Conservation (phyloP, 805 yeast species). For the Candida arabinofermentans region DNA sequence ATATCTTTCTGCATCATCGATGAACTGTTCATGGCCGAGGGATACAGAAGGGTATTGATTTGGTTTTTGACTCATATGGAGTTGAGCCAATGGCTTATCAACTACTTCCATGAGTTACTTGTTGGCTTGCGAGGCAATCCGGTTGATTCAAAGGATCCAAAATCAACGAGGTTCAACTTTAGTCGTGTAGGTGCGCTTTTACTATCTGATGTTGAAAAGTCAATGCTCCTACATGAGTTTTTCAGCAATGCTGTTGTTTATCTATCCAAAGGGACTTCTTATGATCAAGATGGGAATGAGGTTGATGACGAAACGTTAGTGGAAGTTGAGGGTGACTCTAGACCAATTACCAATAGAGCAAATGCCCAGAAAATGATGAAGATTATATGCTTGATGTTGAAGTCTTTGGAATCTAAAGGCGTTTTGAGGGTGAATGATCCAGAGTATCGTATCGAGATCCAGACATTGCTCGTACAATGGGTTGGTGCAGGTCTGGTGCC, state of each 20-base stretch:
- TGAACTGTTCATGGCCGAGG: constrained; percentile 67
- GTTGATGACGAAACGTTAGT: constrained; percentile 11
- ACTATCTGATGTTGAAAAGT: constrained; percentile 55
- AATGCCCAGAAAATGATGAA: constrained; percentile 40
- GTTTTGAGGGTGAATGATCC: constrained; percentile 40
- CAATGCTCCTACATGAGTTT: constrained; percentile 69
- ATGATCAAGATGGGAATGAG: constrained; percentile 19
- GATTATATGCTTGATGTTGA: constrained; percentile 60
- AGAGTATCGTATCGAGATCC: constrained; percentile 58
- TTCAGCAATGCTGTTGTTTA: constrained; percentile 50
- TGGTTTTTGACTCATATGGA: constrained; percentile 67
- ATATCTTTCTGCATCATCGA: constrained; percentile 56
- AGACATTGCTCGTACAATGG: constrained; percentile 60
- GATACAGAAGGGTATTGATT: constrained; percentile 57
- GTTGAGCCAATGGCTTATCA: constrained; percentile 50
- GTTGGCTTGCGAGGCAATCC: constrained; percentile 51
- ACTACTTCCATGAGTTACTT: constrained; percentile 59
- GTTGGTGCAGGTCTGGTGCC: constrained; percentile 48
- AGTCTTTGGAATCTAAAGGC: constrained; percentile 42
- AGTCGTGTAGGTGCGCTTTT: constrained; percentile 54
- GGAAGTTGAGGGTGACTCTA: constrained; percentile 17
- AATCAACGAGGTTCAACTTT: constrained; percentile 33
- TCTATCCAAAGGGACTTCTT: constrained; percentile 33
- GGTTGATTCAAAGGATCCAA: neutral
- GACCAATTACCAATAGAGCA: constrained; percentile 30